Base-by-base conservation (phyloP, 352 stramenopile genomes). In the Phytophthora agathidicida region DNA sequence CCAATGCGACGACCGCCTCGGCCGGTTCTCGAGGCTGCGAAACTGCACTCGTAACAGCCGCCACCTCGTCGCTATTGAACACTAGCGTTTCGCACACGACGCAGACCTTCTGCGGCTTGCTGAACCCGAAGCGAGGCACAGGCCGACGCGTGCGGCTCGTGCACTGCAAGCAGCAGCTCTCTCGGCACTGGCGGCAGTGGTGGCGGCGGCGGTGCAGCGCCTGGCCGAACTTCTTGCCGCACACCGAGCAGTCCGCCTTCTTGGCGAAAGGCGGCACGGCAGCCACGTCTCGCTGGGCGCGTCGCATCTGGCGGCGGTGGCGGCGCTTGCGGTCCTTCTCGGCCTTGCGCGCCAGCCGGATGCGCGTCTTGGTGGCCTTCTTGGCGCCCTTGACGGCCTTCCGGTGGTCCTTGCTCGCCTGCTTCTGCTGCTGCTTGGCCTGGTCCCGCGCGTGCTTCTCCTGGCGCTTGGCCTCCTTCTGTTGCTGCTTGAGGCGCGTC, bases 121-220 rank as follows among this genome's bases (percentile, higher is more conserved):
- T 3, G 5, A 73, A 51, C 13, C 68, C 68, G 31, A 71, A 78
- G 17, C 46, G 53, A 10, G 75, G 73, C 32, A 90, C 66, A 4
- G 57, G 8, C 3, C 46, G 71, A 11, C 75, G 72, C 38, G 49
- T 65, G 13, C 32, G 32, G 43, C 75, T 84, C 51, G 80, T 56
- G 38, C 81, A 91, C 46, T 74, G 60, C 36, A 73, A 14, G 58
- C 78, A 89, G 56, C 73, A 86, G 53, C 76, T 88, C 24, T 83
- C 65, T 36, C 81, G 70, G 38, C 81, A 91, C 42, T 84, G 75
- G 31, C 79, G 79, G 60, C 81, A 91, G 62, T 91, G 81, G 48
- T 89, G 70, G n/a, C 81, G 81, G 45, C 72, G 59, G 1, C 60
- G 57, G 14, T 58, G 59, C 39, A 66, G 39, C 38, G 68, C 46